phyloP scores from a whole-genome alignment of 2,329 filamentous ascomycete species.

The Talaromyces sp. region DNA sequence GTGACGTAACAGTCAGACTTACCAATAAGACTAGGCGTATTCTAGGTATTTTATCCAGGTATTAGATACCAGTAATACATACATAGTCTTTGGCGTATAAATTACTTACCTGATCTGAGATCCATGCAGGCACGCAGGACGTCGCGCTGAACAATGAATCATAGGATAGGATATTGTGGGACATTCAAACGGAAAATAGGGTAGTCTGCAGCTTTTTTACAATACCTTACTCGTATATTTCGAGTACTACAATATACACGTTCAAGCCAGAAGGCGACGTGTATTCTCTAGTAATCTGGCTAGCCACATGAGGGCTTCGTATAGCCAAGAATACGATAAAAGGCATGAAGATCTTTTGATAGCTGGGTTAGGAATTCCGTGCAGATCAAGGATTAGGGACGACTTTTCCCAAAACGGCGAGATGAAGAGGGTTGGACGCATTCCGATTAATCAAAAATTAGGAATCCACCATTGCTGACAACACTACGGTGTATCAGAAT shows the following conservation, averaged over 20 bases:
- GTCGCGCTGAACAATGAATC: not conserved
- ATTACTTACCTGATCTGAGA: not conserved
- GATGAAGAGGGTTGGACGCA: too few species aligned
- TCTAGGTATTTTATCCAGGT: not conserved
- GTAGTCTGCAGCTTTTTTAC: not conserved
- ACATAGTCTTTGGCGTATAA: not conserved
- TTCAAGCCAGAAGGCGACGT: not conserved
- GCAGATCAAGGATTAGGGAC: too few species aligned
- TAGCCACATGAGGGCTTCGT: too few species aligned
- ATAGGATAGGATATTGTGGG: not conserved
- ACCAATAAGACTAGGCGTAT: not conserved
- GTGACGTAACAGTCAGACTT: not conserved
- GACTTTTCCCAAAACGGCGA: too few species aligned
- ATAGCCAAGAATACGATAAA: too few species aligned
- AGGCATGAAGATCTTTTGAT: too few species aligned
- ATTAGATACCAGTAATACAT: not conserved
- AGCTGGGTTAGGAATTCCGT: too few species aligned
- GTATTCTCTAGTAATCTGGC: not conserved
- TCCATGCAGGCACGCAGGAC: not conserved
- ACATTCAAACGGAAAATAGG: not conserved
- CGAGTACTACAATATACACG: not conserved
- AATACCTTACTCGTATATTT: not conserved
- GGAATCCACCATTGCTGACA: too few species aligned
- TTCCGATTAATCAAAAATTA: too few species aligned
- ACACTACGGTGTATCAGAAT: too few species aligned